Evolutionary conservation across 192 early-diverging fungal genomes (phyloP), one percentile per base, ranked within the genome.

Genomic region (Spizellomyces sp.): DNA sequence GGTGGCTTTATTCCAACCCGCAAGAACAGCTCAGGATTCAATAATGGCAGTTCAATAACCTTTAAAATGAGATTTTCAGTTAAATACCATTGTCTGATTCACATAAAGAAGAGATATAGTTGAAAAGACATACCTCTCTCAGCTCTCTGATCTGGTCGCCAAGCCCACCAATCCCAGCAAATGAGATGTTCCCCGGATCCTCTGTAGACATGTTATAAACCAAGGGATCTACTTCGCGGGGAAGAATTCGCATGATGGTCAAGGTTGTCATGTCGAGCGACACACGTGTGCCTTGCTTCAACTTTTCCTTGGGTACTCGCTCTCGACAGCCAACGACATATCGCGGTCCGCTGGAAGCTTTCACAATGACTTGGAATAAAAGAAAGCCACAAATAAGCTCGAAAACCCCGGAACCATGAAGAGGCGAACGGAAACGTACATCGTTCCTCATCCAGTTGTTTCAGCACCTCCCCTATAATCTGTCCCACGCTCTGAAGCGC

Each of bases 201-300:
- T 99, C 98, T 55, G 90, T 91, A 17, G 91, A 92, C 98, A 99
- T 99, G 84, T 96, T 99, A 87, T 98, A 99, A 22, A 99, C 98
- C 67, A 98, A 87, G 47, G 98, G 98, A 79, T 99, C 98, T 0
- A 99, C 96, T 69, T 99, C 98, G 36, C 98, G 86, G 48, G 98
- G 98, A 42, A 99, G 86, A 75, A 95, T 90, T 47, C 98, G 91
- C 98, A 99, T 99, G 69, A 99, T 99, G n/a, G 98, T 99, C 70
- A 99, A 84, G 7, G 98, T 99, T 21, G 98, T 99, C 94, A 99
- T 99, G 78, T 99, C 98, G 59, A 99, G 84, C 5, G 98, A 90
- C n/a, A 99, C 98, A 52, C 98, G 94, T 46, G 94, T 88, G n/a
- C 95, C 95, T 72, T 94, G 92, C 77, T 95, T 97, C 42, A 99